These are phyloP conservation scores for Castanospermum australe DNA, from an alignment of 306 rosid genomes.

Conservation along the genomic window DNA sequence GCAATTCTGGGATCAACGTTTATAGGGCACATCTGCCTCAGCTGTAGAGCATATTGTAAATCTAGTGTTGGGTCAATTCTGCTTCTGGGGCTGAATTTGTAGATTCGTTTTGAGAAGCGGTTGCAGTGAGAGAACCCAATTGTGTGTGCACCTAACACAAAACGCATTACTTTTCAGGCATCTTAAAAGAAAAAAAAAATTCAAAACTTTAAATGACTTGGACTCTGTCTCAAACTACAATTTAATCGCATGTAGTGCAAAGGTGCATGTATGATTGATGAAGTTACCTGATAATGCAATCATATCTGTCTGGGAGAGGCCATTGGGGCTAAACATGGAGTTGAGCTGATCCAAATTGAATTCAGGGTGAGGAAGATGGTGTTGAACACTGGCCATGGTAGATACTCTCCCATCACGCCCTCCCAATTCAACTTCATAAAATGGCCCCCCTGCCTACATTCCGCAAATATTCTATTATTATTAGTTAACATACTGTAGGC, in stretches of 20 bases:
- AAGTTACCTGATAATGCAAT: conserved; percentile 78
- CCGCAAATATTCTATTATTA: neutral
- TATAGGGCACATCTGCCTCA: conserved; percentile 60
- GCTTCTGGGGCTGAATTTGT: conserved; percentile 56
- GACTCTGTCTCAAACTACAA: neutral
- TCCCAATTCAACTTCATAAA: conserved; percentile 77
- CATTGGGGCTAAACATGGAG: conserved; percentile 52
- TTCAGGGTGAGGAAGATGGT: conserved; percentile 64
- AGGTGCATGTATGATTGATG: neutral
- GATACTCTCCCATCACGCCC: conserved; percentile 78
- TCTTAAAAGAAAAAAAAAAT: neutral
- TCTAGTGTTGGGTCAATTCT: conserved; percentile 69
- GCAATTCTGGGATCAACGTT: conserved; percentile 67
- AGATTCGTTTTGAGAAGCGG: conserved; percentile 50
- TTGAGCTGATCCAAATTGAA: conserved; percentile 55
- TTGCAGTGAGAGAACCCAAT: conserved; percentile 85
- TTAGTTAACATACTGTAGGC: too few species aligned
- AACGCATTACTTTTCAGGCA: neutral
- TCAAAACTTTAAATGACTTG: neutral
- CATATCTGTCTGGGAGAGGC: conserved; percentile 70
- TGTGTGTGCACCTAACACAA: conserved; percentile 73
- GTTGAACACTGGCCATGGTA: conserved; percentile 50
- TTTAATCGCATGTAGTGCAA: neutral
- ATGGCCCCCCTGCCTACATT: conserved; percentile 80
- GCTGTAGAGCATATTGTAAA: conserved; percentile 55